These are phyloP conservation scores for Pseudocercospora fuligena DNA, from an alignment of 2,329 filamentous ascomycete species.

Conservation along the genomic window DNA sequence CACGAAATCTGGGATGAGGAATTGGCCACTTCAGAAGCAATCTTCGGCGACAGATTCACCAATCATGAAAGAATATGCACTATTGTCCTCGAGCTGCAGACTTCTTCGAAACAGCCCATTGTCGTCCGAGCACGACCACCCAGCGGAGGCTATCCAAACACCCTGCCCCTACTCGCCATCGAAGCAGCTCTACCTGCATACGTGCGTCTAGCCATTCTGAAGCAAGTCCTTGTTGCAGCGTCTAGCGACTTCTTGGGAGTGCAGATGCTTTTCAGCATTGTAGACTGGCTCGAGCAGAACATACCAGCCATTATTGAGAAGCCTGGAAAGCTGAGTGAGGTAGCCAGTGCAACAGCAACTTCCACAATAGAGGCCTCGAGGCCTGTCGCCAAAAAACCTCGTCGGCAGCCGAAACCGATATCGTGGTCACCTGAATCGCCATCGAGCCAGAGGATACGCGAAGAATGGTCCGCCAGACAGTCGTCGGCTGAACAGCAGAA, in stretches of 20 bases:
- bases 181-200: conserved; percentile 78
- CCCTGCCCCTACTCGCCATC: conserved; percentile 71
- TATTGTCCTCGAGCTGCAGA: conserved; percentile 65
- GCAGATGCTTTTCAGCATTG: conserved; percentile 86
- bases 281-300: conserved; percentile 89
- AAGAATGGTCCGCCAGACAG: conserved; percentile 73
- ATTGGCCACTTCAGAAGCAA: conserved; percentile 79
- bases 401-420: conserved; percentile 59
- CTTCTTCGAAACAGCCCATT: conserved; percentile 50
- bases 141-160: conserved; percentile 69
- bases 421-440: conserved; percentile 64
- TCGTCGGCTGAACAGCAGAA: conserved; percentile 67
- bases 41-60: conserved; percentile 76
- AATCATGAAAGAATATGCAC: conserved; percentile 63
- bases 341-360: conserved; percentile 74
- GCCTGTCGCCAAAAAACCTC: conserved; percentile 41
- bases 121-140: conserved; percentile 72
- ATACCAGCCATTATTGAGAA: conserved; percentile 81
- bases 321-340: conserved; percentile 81
- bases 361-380: conserved; percentile 45
- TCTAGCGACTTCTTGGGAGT: conserved; percentile 74
- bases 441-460: conserved; percentile 62
- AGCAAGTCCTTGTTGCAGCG: conserved; percentile 74
- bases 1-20: conserved; percentile 81
- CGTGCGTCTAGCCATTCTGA: conserved; percentile 86